Base-by-base conservation (phyloP, 179 eudicot genomes). In the Dionaea muscipula region DNA sequence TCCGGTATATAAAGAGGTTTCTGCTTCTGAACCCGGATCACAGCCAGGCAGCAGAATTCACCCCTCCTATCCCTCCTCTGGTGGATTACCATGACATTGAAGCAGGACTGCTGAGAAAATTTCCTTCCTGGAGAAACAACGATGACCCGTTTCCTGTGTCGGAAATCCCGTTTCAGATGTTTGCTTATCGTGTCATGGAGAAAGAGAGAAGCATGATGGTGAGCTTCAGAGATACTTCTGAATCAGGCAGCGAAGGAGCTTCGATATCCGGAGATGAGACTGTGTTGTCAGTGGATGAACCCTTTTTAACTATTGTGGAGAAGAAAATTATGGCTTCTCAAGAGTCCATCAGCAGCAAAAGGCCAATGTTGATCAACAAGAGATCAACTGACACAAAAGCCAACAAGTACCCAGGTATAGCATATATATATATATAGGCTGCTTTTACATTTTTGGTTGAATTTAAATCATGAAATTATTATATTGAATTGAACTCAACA, bases 131-230 rank as follows among this genome's bases (percentile, higher is more conserved):
- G 74, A 61, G 31, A 41, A 69, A 43, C 16, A 51, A 43, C 16
- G 48, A 23, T 18, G 71, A 66, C 36, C 55, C 64, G 6, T 49
- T 50, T 49, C 67, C 80, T 18, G 67, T 78, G 23, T 67, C 80
- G 10, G 72, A 81, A 54, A 72, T 85, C 26, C 93, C 93, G 24
- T 81, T 78, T 56, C 83, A 86, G 70, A 81, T 86, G 76, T 83
- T 80, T 60, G 71, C 75, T 47, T 83, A 73, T 35, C 72, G 69
- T 56, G 63, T 83, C 38, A 61, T 62, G 22, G 91, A 83, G 70
- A 80, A 59, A 64, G 87, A 81, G 54, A 85, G 57, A 57, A 56
- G 63, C 45, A 65, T 22, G 41, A 14, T 48, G 6, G n/a, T n/a
- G n/a, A 55, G 23, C 48, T 45, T 59, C 43, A 69, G 67, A 62